Percentiles rank a stretch among this genome's conserved stretches.
phyloP scores from a whole-genome alignment of 2,329 filamentous ascomycete genomes.

The Aureobasidium sp. region DNA sequence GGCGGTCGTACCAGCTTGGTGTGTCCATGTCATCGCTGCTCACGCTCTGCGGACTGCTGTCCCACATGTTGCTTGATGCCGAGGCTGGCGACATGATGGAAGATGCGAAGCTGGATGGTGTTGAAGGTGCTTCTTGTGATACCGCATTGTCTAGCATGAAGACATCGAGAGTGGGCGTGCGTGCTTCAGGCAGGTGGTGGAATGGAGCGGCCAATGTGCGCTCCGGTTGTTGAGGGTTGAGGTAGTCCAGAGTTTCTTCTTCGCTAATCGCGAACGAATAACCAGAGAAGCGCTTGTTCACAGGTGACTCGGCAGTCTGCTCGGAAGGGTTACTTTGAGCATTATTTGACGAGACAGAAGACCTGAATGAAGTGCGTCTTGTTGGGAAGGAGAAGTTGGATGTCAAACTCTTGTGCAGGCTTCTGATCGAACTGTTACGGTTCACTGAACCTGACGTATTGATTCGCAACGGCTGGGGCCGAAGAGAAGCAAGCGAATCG shows the following conservation, averaged over 20 bases:
- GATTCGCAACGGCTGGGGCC: slow-evolving; percentile 12
- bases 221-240: neutral
- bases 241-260: slow-evolving; percentile 7
- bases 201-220: neutral
- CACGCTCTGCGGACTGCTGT: neutral
- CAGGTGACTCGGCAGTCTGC: neutral
- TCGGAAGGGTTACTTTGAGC: neutral
- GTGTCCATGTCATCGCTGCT: neutral
- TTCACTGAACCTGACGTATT: slow-evolving; percentile 5
- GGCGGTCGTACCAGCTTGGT: neutral
- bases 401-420: slow-evolving; percentile 1
- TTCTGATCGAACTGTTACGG: slow-evolving; percentile 10
- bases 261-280: neutral
- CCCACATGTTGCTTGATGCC: neutral
- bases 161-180: slow-evolving; percentile 11
- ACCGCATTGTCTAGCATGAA: slow-evolving; percentile 1
- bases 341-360: neutral
- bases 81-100: neutral
- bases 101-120: neutral
- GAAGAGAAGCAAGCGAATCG: slow-evolving; percentile 4
- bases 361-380: slow-evolving; percentile 5
- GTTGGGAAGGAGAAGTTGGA: slow-evolving; percentile 9
- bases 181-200: neutral
- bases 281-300: neutral
- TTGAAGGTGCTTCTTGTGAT: neutral